Conservation (phyloP, 345 rosid genomes). For the Moricandia moricandioides region DNA sequence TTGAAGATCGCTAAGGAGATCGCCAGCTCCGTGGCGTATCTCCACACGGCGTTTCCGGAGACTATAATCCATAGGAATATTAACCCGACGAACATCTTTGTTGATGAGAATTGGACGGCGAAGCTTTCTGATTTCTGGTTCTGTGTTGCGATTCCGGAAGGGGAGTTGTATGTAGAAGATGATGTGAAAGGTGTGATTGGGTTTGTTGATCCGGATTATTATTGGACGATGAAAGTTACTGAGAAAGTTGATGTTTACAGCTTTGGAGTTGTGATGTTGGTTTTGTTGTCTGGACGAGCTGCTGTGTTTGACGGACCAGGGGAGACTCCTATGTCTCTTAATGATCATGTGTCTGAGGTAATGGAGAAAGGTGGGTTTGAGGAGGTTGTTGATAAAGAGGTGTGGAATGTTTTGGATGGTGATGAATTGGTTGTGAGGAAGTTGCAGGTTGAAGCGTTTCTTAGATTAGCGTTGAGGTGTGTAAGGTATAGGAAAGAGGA, state of each 20-base stretch:
- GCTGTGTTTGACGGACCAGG: constrained; percentile 25
- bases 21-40: constrained; percentile 12
- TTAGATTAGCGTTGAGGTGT: constrained; percentile 27
- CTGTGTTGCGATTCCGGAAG: constrained; percentile 33
- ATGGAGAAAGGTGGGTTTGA: constrained; percentile 25
- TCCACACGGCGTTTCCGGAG: constrained; percentile 30
- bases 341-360: constrained; percentile 26
- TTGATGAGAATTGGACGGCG: constrained; percentile 18
- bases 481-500: constrained; percentile 15
- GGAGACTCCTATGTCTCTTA: constrained; percentile 13
- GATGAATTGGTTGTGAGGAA: constrained; percentile 12
- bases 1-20: constrained; percentile 29
- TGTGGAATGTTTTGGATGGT: constrained; percentile 16
- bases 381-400: constrained; percentile 28
- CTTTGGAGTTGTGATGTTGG: constrained; percentile 34
- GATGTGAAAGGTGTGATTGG: constrained; percentile 28
- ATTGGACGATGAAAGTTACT: constrained; percentile 30
- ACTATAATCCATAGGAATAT: constrained; percentile 28
- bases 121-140: constrained; percentile 35
- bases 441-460: constrained; percentile 29
- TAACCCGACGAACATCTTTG: constrained; percentile 22
- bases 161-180: constrained; percentile 22
- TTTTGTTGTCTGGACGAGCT: constrained; percentile 33
- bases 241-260: constrained; percentile 30
- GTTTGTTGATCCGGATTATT: constrained; percentile 33